phyloP scores from a whole-genome alignment of 176 grass and related monocot species.

The Miscanthus lutarioriparius region DNA sequence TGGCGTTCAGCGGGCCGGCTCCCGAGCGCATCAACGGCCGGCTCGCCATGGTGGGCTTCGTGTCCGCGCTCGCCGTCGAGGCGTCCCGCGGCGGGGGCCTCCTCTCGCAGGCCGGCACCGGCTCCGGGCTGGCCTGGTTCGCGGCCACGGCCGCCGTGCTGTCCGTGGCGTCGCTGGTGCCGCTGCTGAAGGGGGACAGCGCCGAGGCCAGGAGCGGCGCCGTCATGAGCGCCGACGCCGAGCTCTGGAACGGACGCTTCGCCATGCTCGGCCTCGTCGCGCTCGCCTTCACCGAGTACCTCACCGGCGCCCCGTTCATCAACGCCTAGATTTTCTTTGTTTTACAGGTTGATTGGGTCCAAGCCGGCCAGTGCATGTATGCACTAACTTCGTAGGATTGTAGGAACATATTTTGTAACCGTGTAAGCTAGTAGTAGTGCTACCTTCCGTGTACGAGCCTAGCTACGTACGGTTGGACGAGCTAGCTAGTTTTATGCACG shows the following conservation, averaged over 20 bases:
- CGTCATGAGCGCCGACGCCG: constrained; percentile 59
- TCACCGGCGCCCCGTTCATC: constrained; percentile 73
- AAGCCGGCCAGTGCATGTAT: too few relatives aligned
- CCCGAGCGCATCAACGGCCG: constrained; percentile 79
- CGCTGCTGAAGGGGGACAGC: constrained; percentile 59
- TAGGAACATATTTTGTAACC: too few relatives aligned
- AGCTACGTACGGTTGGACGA: too few relatives aligned
- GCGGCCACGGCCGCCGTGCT: constrained; percentile 36
- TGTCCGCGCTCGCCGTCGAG: constrained; percentile 65
- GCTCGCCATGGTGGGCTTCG: constrained; percentile 73
- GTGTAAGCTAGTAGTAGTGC: too few relatives aligned
- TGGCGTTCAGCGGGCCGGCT: constrained; percentile 69
- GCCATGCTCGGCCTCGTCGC: constrained; percentile 90
- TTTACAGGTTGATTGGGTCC: too few relatives aligned
- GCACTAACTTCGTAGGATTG: too few relatives aligned
- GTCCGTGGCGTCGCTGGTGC: constrained; percentile 63
- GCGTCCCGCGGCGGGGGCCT: constrained; percentile 41
- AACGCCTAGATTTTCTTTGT: too few relatives aligned
- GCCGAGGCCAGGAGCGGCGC: constrained; percentile 37
- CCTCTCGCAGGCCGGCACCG: constrained; percentile 42
- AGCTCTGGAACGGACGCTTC: constrained; percentile 86
- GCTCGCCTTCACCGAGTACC: constrained; percentile 75
- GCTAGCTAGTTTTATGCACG: too few relatives aligned
- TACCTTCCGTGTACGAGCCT: too few relatives aligned
- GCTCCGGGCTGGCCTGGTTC: constrained; percentile 55